Conservation (phyloP, 2,329 filamentous ascomycete genomes). For the Dactylellina cionopaga region DNA sequence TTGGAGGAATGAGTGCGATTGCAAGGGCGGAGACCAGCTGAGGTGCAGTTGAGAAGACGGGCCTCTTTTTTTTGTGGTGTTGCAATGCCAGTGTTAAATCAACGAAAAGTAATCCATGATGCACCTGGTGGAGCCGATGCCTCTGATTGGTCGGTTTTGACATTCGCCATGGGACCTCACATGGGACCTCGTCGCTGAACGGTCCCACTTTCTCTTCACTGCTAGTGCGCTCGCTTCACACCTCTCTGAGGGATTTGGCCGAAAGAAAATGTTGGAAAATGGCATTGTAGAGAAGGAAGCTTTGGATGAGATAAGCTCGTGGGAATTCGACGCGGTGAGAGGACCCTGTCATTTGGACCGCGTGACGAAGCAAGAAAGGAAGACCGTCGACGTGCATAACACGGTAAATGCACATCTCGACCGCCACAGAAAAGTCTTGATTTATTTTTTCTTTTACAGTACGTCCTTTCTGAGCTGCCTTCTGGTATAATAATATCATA, state of each 20-base stretch:
- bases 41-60: slow-evolving; percentile 20
- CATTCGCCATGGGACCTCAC: slow-evolving; percentile 35
- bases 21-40: slow-evolving; percentile 38
- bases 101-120: slow-evolving; percentile 50
- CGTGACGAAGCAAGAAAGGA: slow-evolving; percentile 9
- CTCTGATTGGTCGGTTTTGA: slow-evolving; percentile 43
- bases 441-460: no score
- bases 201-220: slow-evolving; percentile 43
- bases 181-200: slow-evolving; percentile 16
- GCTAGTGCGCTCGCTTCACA: slow-evolving; percentile 13
- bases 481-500: no score
- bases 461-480: no score
- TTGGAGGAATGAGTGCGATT: slow-evolving; percentile 27
- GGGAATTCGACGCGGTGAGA: slow-evolving; percentile 9
- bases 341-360: slow-evolving; percentile 23
- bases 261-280: no score
- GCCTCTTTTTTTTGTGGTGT: slow-evolving; percentile 27
- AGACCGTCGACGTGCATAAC: not conserved
- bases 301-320: slow-evolving; percentile 48
- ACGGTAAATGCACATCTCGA: no score
- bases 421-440: no score
- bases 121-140: slow-evolving; percentile 44
- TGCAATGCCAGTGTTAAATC: slow-evolving; percentile 26
- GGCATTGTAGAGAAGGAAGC: not conserved
- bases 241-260: slow-evolving; percentile 27